Evolutionary conservation across 495 filamentous ascomycete species (phyloP).

Genomic region (Trichoderma reesei): DNA sequence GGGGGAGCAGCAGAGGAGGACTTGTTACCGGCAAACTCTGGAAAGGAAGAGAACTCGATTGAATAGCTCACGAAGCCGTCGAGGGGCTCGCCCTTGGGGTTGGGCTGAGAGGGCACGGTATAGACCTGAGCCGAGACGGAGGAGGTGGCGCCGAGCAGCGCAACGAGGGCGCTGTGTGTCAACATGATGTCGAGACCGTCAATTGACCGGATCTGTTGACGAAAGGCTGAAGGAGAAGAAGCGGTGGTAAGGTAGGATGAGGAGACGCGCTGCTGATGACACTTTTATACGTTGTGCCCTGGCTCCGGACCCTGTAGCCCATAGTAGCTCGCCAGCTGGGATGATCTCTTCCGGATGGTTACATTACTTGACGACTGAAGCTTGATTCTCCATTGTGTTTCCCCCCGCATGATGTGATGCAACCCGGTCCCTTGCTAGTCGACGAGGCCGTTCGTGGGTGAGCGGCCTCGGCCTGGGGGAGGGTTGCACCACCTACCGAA

Average conservation of each 20-base stretch:
- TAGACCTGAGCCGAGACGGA: constrained; percentile 7
- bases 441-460: neutral
- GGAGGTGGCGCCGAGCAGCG: constrained; percentile 7
- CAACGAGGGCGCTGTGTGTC: neutral
- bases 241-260: neutral
- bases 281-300: neutral
- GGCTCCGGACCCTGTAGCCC: neutral
- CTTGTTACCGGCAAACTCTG: constrained; percentile 51
- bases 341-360: neutral
- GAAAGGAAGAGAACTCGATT: constrained; percentile 53
- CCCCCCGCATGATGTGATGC: neutral
- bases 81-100: constrained; percentile 18
- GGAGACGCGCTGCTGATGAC: neutral
- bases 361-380: neutral
- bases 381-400: neutral
- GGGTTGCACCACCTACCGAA: neutral
- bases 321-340: neutral
- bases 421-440: neutral
- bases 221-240: neutral
- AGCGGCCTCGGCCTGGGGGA: neutral
- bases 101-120: constrained; percentile 8
- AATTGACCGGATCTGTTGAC: too few relatives aligned
- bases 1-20: neutral
- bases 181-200: neutral
- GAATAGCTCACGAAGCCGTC: constrained; percentile 49